phyloP scores from a whole-genome alignment of 768 basidiomycete genomes.

The Tricholoma bakamatsutake region DNA sequence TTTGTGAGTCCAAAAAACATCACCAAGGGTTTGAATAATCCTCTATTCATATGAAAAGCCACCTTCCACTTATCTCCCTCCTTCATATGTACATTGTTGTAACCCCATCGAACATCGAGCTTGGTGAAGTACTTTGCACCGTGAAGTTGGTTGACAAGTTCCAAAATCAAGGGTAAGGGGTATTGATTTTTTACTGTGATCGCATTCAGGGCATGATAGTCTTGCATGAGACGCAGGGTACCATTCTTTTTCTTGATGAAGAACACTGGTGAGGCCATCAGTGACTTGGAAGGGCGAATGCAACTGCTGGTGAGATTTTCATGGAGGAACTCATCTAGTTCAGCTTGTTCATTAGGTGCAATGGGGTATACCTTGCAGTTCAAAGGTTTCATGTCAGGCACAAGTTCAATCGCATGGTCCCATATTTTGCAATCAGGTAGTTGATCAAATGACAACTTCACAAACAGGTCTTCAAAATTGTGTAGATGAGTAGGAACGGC shows the following conservation, averaged over 20 bases:
- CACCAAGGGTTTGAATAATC: too few relatives aligned
- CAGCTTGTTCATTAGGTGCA: conserved; percentile 2
- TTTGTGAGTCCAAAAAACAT: too few relatives aligned
- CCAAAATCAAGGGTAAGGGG: too few relatives aligned
- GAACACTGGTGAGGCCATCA: not conserved
- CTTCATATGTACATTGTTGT: too few relatives aligned
- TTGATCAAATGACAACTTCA: conserved; percentile 1
- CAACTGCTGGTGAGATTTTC: not conserved
- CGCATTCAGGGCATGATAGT: conserved; percentile 30
- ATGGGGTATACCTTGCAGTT: conserved; percentile 11
- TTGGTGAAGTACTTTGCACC: too few relatives aligned
- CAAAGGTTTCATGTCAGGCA: not conserved
- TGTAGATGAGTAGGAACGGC: too few relatives aligned
- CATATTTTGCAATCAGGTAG: conserved; percentile 3
- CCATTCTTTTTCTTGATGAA: not conserved
- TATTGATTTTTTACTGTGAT: conserved; percentile 15
- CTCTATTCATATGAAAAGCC: too few relatives aligned
- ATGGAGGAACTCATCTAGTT: conserved; percentile 5
- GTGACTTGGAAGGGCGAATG: not conserved
- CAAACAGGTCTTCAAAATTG: too few relatives aligned
- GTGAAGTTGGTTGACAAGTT: too few relatives aligned
- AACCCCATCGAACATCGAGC: too few relatives aligned
- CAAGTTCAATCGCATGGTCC: conserved; percentile 12
- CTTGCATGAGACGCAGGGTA: conserved; percentile 11
- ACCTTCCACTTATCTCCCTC: too few relatives aligned